Base-by-base conservation (phyloP, 768 basidiomycete genomes). In the Termitomyces sp. region DNA sequence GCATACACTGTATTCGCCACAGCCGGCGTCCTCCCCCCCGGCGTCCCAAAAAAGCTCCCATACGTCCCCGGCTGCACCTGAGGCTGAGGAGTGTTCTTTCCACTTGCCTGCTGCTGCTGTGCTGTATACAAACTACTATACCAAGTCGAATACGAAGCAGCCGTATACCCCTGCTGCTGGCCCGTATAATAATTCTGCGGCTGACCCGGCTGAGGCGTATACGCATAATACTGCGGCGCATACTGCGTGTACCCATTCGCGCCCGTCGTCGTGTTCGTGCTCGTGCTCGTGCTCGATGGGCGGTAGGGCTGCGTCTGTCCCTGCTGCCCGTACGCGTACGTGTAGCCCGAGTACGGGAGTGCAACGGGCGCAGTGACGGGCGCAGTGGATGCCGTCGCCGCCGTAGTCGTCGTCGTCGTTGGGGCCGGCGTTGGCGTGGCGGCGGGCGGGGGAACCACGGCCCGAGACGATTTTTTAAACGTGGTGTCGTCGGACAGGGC, bases 401-500 rank as follows among this genome's bases (percentile, higher is more conserved):
- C 64, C 6, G 70, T 61, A 7, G 67, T 51, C 7, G 74, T 60
- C 38, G 75, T 57, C 17, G 70, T 62, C 7, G 75, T 4, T n/a
- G 49, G 17, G 15, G 15, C 48, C 17, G 52, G 37, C 6, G 52
- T 40, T 0, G 53, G 53, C 5, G 53, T 54, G 1, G 53, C 29
- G 0, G 53, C 15, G 8, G 53, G 64, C 8, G 75, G 68, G 29
- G 82, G 68, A 10, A 74, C 66, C 15, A 71, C 65, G 4, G 79
- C 76, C 1, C 83, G 62, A 9, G 71, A 72, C 62, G 91, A 65
- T 45, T 63, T 80, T 73, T 86, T 87, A 49, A 92, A 74, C 1
- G 91, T 94, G 4, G 83, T 81, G 68, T 93, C 86, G 70, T 92
- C 91, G 17, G 86, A 84, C 15, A 92, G 80, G 5, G 91, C 88